These are phyloP conservation scores for Elaeagnus macrophylla DNA, from an alignment of 306 rosid species.

Conservation along the genomic window DNA sequence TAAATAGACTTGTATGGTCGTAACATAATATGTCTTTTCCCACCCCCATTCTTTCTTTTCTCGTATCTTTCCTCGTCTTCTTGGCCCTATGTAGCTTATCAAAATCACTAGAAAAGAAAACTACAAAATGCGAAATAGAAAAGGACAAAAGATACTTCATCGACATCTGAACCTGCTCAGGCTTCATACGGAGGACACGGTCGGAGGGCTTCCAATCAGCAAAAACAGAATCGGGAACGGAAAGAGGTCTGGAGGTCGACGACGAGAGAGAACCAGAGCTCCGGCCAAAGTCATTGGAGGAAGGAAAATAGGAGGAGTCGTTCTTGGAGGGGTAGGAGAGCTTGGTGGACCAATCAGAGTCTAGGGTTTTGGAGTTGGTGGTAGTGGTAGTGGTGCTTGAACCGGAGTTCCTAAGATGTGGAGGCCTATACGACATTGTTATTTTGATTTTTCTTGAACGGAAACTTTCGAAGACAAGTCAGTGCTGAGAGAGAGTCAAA, in stretches of 20 bases:
- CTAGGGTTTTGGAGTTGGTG: slow-evolving; percentile 29
- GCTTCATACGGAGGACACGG: slow-evolving; percentile 68
- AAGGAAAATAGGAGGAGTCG: slow-evolving; percentile 16
- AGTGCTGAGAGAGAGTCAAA: background rate
- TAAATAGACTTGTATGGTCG: too few relatives aligned
- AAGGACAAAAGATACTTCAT: background rate
- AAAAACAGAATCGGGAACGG: slow-evolving; percentile 39
- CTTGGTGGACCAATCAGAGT: slow-evolving; percentile 29
- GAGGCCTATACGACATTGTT: slow-evolving; percentile 90
- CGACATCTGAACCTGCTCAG: slow-evolving; percentile 41
- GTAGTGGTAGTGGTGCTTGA: slow-evolving; percentile 34
- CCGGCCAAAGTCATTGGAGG: slow-evolving; percentile 43
- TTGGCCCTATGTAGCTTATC: too few relatives aligned
- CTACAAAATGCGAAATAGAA: background rate
- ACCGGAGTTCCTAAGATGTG: slow-evolving; percentile 54
- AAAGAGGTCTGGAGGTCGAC: slow-evolving; percentile 15
- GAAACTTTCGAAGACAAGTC: background rate
- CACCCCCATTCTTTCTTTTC: too few relatives aligned
- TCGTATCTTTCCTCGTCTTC: too few relatives aligned
- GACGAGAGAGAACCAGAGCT: slow-evolving; percentile 28
- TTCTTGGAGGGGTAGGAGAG: slow-evolving; percentile 38
- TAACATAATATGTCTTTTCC: too few relatives aligned
- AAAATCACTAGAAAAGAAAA: too few relatives aligned
- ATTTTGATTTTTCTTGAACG: background rate
- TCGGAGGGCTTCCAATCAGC: slow-evolving; percentile 73